Evolutionary conservation across 1,284 basidiomycete species (phyloP).

Genomic region (Moesziomyces globuligerus): DNA sequence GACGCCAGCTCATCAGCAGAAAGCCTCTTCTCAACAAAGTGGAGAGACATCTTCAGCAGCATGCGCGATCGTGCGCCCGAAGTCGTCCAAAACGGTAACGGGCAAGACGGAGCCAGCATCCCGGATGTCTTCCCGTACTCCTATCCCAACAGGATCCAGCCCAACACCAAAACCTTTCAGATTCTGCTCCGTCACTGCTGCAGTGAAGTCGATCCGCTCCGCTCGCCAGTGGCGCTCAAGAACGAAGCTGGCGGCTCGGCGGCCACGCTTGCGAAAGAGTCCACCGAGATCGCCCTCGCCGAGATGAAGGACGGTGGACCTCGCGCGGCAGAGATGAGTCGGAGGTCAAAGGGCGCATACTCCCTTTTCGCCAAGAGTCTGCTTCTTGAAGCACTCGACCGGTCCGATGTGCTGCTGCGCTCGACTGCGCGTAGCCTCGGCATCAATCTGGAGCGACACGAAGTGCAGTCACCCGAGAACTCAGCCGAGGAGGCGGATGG

Average conservation of each 20-base stretch:
- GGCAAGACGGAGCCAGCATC: conserved; percentile 6
- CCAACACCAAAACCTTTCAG: conserved; percentile 59
- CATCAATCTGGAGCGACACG: conserved; percentile 7
- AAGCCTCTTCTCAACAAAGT: conserved; percentile 42
- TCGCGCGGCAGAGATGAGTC: conserved; percentile 41
- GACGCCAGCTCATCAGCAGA: conserved; percentile 10
- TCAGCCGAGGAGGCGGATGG: not conserved
- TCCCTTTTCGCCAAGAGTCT: conserved; percentile 39
- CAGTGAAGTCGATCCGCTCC: conserved; percentile 50
- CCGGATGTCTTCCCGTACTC: conserved; percentile 30
- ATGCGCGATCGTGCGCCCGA: conserved; percentile 26
- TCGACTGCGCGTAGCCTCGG: conserved; percentile 32
- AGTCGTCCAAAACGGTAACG: conserved; percentile 5
- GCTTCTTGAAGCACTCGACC: conserved; percentile 36
- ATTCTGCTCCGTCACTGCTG: conserved; percentile 53
- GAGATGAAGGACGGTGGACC: conserved; percentile 44
- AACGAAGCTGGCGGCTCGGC: conserved; percentile 25
- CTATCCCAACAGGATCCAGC: conserved; percentile 27
- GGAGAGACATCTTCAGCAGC: conserved; percentile 39
- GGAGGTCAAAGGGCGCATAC: conserved; percentile 27
- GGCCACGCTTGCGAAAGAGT: conserved; percentile 28
- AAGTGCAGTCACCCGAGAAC: not conserved
- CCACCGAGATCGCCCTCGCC: conserved; percentile 28
- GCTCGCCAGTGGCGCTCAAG: conserved; percentile 49
- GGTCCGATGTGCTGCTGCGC: conserved; percentile 22